Evolutionary conservation across 2,329 filamentous ascomycete genomes (phyloP), one percentile per base, ranked within the genome.

Genomic region (Penicillium rolfsii): DNA sequence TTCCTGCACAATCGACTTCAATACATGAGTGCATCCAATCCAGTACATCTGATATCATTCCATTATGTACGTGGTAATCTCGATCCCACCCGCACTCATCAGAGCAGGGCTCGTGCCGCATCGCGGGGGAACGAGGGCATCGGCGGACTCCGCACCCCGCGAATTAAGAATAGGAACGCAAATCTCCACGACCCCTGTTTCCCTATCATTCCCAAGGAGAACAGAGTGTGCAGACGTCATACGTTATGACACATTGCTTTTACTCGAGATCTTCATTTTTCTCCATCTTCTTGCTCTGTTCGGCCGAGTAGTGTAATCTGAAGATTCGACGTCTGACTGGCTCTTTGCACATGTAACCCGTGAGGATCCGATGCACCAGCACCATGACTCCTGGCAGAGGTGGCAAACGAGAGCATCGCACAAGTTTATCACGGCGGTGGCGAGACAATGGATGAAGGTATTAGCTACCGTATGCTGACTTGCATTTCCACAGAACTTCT

Each of bases 81-180:
- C 48, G 30, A 41, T 52, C 50, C 50, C 28, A 52, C 49, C 35
- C 49, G 22, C 22, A n/a, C 52, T 26, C 26, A 14, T 26, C 43
- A 46, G 2, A 28, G 11, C 16, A 33, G 35, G n/a, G 43, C 41
- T 45, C 45, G 43, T 30, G 41, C 48, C 53, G 46, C 38, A 52
- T 28, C 14, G 52, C 52, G 55, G 38, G 49, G 46, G 36, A 48
- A 14, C 11, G 28, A 30, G 62, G 64, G 52, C 53, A 63, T 67
- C 63, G 64, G 63, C 64, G 64, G 61, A 61, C 63, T 67, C 64
- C 64, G 57, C 45, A 57, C 50, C 38, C 53, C 24, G 35, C 54
- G 58, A 57, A 58, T 58, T 58, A 53, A 46, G 28, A 56, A 57
- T 62, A 60, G 55, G 55, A 59, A 36, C 5, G 22, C 19, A 30